Percentiles rank a stretch among this genome's conserved stretches.
phyloP scores from a whole-genome alignment of 805 yeast genomes.

The Saccharomycopsis guyanensis region DNA sequence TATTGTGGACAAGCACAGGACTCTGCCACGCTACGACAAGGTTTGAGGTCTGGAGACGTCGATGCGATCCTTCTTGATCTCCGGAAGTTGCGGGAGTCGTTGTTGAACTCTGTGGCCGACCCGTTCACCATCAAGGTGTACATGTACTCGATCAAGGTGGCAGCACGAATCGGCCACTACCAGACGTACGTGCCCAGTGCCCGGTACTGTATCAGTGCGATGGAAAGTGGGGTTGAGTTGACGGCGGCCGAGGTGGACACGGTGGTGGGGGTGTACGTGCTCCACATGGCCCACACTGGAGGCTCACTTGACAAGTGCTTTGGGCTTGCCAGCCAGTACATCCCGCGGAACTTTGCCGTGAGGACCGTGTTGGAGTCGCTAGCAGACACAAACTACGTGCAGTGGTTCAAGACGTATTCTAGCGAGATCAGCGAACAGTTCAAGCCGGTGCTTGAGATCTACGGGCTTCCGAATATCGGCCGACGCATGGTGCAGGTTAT shows the following conservation, averaged over 20 bases:
- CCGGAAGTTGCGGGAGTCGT: conserved; percentile 51
- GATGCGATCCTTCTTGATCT: conserved; percentile 33
- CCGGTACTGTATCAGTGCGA: conserved; percentile 24
- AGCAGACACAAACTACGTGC: conserved; percentile 7
- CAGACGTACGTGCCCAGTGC: conserved; percentile 54
- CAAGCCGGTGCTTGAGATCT: conserved; percentile 2
- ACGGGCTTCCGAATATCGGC: conserved; percentile 5
- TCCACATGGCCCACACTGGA: conserved; percentile 32
- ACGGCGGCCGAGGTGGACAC: conserved; percentile 32
- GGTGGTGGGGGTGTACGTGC: conserved; percentile 33
- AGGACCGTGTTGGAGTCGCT: conserved; percentile 6
- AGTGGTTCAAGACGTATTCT: conserved; percentile 12
- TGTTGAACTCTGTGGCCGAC: conserved; percentile 33
- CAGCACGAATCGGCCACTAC: conserved; percentile 42
- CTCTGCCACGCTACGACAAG: neutral
- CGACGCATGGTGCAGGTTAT: conserved; percentile 1
- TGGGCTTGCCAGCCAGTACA: conserved; percentile 2
- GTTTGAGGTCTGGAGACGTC: conserved; percentile 1
- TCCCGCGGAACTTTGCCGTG: conserved; percentile 5
- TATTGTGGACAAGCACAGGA: conserved; percentile 6
- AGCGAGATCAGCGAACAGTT: conserved; percentile 9
- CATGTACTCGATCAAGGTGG: conserved; percentile 41
- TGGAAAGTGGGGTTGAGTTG: neutral
- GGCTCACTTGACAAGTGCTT: conserved; percentile 7
- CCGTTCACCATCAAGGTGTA: conserved; percentile 41